Base-by-base conservation (phyloP, 768 basidiomycete genomes). In the Leccinum imitatum region DNA sequence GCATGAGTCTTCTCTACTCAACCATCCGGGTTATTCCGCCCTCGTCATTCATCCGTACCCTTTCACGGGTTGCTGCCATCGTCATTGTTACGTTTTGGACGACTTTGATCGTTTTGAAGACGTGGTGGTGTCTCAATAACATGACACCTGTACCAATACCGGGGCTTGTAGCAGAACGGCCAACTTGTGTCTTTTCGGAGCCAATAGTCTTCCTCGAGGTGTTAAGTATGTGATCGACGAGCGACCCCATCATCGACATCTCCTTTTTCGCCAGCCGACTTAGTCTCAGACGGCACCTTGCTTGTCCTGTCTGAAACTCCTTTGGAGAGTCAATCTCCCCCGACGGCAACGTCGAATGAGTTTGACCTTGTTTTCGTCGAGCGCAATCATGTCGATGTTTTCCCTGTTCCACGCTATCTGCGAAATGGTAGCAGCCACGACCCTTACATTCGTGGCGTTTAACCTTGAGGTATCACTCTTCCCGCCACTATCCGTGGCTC, bases 291-390 rank as follows among this genome's bases (percentile, higher is more conserved):
- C 13, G 51, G 10, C 9, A 33, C 7, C 27, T 21, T 52, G n/a
- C 19, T 52, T 19, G n/a, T 33, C 31, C 13, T 52, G 1, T 33
- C 51, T 35, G n/a, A 52, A 33, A 14, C 53, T 67, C 10, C 60
- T 67, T 35, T 60, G 63, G 66, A 51, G 46, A 19, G 41, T 65
- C 27, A 60, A 48, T 9, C 66, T 67, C 51, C 63, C 66, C 13
- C 25, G 6, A 35, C 19, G 59, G 44, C 63, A 65, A 23, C 66
- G 56, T 41, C 57, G 53, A 31, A 67, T 67, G 67, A 53, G 63
- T 27, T n/a, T 68, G 15, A 58, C 33, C 31, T 41, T 62, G 19
- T 68, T 67, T 23, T 27, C 66, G 3, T 7, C 55, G 4, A 67
- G 61, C 55, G 52, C 47, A 13, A 52, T 60, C 48, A 8, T 65